Percentiles rank a stretch among this genome's conserved stretches.
Evolutionary conservation across 176 grass and related monocot genomes (phyloP).

Genomic region (Zoysia japonica): DNA sequence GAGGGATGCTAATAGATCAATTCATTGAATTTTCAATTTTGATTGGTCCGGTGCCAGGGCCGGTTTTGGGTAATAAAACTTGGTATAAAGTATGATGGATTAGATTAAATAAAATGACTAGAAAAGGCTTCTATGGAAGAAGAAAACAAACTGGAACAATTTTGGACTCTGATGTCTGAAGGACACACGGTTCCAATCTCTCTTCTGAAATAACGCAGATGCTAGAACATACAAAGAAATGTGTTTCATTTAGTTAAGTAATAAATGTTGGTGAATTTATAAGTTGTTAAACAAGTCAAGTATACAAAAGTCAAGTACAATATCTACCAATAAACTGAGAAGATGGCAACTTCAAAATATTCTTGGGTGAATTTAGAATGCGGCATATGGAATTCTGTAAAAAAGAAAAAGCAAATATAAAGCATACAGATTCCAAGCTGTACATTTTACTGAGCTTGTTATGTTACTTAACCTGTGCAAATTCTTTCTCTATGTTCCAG

Average conservation of each 20-base stretch:
- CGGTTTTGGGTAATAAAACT: neutral
- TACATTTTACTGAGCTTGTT: neutral
- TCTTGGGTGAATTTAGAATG: neutral
- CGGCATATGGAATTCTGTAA: neutral
- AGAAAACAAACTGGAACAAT: neutral
- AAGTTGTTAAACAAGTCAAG: neutral
- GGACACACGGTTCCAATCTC: neutral
- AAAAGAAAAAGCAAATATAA: neutral
- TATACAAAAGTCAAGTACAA: neutral
- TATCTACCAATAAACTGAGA: slow-evolving; percentile 14
- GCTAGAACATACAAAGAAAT: neutral
- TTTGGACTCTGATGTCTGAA: neutral
- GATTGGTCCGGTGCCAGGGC: neutral
- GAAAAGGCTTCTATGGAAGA: neutral
- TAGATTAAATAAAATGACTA: neutral
- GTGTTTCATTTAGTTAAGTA: neutral
- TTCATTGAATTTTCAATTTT: slow-evolving; percentile 24
- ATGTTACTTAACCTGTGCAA: neutral
- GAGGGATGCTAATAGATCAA: neutral
- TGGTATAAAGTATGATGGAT: neutral
- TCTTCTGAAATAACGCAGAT: neutral
- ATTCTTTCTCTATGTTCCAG: slow-evolving; percentile 34
- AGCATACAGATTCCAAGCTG: neutral
- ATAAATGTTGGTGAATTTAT: neutral
- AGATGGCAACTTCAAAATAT: neutral